Evolutionary conservation across 1,284 basidiomycete genomes (phyloP).

Genomic region (Ustilago esculenta): DNA sequence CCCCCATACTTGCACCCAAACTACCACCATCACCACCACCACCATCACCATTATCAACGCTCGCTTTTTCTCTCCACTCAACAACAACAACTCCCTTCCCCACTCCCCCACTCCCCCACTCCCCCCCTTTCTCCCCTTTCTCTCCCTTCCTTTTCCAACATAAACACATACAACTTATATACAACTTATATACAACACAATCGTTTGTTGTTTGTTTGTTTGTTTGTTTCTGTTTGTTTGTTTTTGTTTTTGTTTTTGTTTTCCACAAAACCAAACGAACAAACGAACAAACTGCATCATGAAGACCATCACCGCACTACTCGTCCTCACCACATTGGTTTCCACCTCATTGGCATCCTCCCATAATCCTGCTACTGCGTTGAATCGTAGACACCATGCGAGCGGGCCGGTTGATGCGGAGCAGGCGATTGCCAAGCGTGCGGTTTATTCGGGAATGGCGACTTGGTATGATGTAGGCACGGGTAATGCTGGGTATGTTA

Average conservation of each 20-base stretch:
- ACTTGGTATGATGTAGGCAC: conserved; percentile 62
- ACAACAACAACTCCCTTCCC: too few species aligned
- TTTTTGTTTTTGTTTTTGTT: too few species aligned
- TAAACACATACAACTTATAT: too few species aligned
- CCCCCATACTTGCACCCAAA: too few species aligned
- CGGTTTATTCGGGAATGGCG: conserved; percentile 49
- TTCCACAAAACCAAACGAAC: too few species aligned
- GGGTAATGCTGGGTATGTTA: conserved; percentile 54
- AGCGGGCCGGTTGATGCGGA: conserved; percentile 20
- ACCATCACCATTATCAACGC: too few species aligned
- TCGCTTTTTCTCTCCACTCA: too few species aligned
- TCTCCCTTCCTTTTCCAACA: not conserved
- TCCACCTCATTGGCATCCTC: conserved; percentile 33
- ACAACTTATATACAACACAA: too few species aligned
- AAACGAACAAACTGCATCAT: conserved; percentile 7
- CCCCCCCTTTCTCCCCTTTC: not conserved
- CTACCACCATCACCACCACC: too few species aligned
- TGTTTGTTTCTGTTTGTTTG: too few species aligned
- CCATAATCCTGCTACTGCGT: conserved; percentile 8
- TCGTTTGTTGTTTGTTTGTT: too few species aligned
- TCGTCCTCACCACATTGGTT: conserved; percentile 29
- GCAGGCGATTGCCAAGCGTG: conserved; percentile 40
- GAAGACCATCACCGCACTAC: conserved; percentile 35
- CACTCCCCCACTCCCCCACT: too few species aligned
- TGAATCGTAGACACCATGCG: conserved; percentile 37